Evolutionary conservation across 495 filamentous ascomycete species (phyloP).

Genomic region (Podospora conica): DNA sequence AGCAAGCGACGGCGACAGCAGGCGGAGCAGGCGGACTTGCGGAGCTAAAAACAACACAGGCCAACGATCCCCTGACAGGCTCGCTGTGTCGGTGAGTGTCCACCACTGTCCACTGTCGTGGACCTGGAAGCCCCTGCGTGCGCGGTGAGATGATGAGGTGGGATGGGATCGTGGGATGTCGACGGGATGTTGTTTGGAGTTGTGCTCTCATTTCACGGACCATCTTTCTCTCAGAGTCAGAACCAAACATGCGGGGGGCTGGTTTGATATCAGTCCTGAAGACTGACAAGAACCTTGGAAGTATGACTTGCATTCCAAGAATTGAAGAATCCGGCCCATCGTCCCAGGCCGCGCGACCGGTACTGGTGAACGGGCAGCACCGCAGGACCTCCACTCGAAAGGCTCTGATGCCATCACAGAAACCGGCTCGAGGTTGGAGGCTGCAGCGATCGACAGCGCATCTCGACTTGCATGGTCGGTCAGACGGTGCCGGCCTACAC

Average conservation of each 20-base stretch:
- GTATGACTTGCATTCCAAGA: constrained; percentile 2
- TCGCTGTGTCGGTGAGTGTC: background rate
- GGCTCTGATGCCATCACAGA: background rate
- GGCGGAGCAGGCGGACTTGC: background rate
- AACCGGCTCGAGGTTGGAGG: background rate
- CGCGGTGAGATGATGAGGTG: background rate
- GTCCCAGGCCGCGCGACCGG: too few relatives aligned
- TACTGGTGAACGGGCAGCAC: background rate
- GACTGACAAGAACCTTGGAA: background rate
- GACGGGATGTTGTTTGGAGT: background rate
- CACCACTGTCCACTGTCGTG: background rate
- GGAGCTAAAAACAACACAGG: constrained; percentile 10
- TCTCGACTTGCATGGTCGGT: background rate
- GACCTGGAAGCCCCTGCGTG: background rate
- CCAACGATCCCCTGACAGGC: background rate
- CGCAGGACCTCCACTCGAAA: background rate
- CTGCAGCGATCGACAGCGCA: constrained; percentile 13
- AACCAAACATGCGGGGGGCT: background rate
- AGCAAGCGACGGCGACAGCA: constrained; percentile 12
- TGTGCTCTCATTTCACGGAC: constrained; percentile 2
- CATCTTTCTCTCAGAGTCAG: background rate
- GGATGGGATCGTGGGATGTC: background rate
- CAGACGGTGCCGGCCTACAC: background rate
- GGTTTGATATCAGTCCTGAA: constrained; percentile 10
- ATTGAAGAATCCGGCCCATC: background rate